Evolutionary conservation across 345 rosid genomes (phyloP).

Genomic region (Draba incana): DNA sequence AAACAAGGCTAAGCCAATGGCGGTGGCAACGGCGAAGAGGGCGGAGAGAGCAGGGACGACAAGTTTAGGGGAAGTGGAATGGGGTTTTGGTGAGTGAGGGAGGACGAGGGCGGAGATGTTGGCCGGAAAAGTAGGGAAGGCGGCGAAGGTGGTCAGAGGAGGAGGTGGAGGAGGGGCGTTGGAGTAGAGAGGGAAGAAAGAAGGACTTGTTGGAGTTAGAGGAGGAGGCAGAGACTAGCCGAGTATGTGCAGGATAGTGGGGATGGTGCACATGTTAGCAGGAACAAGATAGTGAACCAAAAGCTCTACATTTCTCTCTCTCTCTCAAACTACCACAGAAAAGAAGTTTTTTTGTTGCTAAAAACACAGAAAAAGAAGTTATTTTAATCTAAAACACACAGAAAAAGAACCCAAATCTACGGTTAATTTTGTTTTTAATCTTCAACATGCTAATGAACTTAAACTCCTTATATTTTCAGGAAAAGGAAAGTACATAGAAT

Average conservation of each 20-base stretch:
- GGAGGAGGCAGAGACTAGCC: slow-evolving; percentile 33
- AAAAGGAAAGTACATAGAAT: no score
- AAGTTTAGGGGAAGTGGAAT: slow-evolving; percentile 50
- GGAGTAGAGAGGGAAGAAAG: slow-evolving; percentile 76
- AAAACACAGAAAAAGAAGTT: no score
- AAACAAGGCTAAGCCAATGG: slow-evolving; percentile 41
- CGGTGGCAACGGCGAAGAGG: slow-evolving; percentile 47
- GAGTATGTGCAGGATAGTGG: slow-evolving; percentile 35
- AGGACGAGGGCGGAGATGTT: slow-evolving; percentile 82
- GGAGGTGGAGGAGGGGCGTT: slow-evolving; percentile 69
- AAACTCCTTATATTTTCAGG: no score
- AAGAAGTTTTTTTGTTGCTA: no score
- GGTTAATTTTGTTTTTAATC: no score
- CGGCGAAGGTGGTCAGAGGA: slow-evolving; percentile 55
- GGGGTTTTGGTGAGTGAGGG: slow-evolving; percentile 58
- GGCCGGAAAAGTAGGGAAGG: slow-evolving; percentile 83
- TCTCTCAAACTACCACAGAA: neutral
- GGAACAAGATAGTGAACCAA: slow-evolving; percentile 37
- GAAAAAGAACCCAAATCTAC: no score
- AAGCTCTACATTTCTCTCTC: slow-evolving; percentile 28
- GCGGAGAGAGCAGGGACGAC: slow-evolving; percentile 56
- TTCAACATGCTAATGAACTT: no score
- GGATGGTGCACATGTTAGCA: slow-evolving; percentile 38
- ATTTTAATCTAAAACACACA: no score
- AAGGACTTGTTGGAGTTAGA: slow-evolving; percentile 52